Percentiles rank a stretch among this genome's conserved stretches.
phyloP scores from a whole-genome alignment of 2,329 filamentous ascomycete species.

The Colletotrichum liaoningense region DNA sequence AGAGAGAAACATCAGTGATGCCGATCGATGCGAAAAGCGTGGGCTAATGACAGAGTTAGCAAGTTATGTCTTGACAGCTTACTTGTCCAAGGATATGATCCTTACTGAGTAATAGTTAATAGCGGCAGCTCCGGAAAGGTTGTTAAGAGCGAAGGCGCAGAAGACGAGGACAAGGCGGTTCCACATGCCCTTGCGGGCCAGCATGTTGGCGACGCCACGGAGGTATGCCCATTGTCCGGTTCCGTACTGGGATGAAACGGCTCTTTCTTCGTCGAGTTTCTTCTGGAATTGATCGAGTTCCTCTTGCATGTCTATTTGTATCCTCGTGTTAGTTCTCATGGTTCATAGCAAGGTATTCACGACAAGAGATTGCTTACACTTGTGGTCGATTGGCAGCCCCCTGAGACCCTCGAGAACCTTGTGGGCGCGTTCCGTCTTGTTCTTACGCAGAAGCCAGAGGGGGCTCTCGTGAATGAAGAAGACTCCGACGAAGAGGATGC shows the following conservation, averaged over 20 bases:
- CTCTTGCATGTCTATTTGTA: slow-evolving; percentile 49
- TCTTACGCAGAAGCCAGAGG: slow-evolving; percentile 37
- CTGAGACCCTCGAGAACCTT: slow-evolving; percentile 55
- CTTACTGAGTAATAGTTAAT: slow-evolving; percentile 54
- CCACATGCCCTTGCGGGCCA: slow-evolving; percentile 52
- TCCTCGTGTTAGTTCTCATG: background rate
- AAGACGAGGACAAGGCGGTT: slow-evolving; percentile 52
- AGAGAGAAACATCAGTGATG: slow-evolving; percentile 55
- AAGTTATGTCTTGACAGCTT: background rate
- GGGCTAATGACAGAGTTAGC: slow-evolving; percentile 34
- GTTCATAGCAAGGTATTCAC: background rate
- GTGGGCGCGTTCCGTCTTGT: slow-evolving; percentile 38
- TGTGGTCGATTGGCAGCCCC: slow-evolving; percentile 53
- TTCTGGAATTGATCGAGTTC: slow-evolving; percentile 59
- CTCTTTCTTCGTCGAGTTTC: slow-evolving; percentile 47
- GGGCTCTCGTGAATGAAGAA: slow-evolving; percentile 49
- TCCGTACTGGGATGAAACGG: slow-evolving; percentile 46
- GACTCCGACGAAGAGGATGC: slow-evolving; percentile 55
- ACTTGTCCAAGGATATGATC: background rate
- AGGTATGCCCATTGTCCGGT: slow-evolving; percentile 47
- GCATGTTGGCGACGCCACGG: slow-evolving; percentile 46
- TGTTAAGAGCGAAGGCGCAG: slow-evolving; percentile 51
- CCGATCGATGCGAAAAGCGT: slow-evolving; percentile 54
- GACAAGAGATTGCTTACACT: slow-evolving; percentile 38
- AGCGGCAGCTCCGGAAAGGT: slow-evolving; percentile 49